Evolutionary conservation across 148 eudicot genomes (phyloP).

Genomic region (Dysphania ambrosioides): DNA sequence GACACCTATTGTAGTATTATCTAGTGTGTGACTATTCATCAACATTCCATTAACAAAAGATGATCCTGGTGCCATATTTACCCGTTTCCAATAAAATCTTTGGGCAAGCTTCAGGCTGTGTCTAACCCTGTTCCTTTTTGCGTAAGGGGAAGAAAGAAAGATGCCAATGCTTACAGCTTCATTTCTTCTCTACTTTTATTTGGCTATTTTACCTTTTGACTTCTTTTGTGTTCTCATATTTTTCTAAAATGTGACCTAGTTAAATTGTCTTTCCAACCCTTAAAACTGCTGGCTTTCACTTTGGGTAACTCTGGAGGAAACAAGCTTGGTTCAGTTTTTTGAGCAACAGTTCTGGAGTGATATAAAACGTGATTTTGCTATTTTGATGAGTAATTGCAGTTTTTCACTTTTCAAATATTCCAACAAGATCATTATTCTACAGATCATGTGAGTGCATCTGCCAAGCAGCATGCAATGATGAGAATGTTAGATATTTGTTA

Average conservation of each 20-base stretch:
- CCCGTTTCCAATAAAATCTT: background rate
- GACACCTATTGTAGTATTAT: background rate
- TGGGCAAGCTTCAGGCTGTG: background rate
- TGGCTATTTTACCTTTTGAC: background rate
- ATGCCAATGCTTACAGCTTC: background rate
- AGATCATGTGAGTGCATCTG: too few relatives aligned
- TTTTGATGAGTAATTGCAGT: background rate
- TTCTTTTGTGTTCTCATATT: background rate
- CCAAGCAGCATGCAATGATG: too few relatives aligned
- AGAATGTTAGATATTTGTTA: too few relatives aligned
- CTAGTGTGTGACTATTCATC: background rate
- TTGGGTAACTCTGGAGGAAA: background rate
- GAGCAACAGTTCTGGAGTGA: background rate
- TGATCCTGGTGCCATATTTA: background rate
- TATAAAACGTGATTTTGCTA: background rate
- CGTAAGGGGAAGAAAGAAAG: background rate
- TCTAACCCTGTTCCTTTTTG: background rate
- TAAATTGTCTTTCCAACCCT: background rate
- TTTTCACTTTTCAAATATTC: background rate
- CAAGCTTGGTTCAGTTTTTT: background rate
- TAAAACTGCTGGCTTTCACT: background rate
- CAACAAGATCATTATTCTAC: too few relatives aligned
- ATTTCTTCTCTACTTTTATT: background rate
- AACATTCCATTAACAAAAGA: background rate
- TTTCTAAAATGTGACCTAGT: too few relatives aligned